Evolutionary conservation across 2,329 filamentous ascomycete species (phyloP), one percentile per base, ranked within the genome.

Genomic region (Ophiognomonia clavigignenti-juglandacearum): DNA sequence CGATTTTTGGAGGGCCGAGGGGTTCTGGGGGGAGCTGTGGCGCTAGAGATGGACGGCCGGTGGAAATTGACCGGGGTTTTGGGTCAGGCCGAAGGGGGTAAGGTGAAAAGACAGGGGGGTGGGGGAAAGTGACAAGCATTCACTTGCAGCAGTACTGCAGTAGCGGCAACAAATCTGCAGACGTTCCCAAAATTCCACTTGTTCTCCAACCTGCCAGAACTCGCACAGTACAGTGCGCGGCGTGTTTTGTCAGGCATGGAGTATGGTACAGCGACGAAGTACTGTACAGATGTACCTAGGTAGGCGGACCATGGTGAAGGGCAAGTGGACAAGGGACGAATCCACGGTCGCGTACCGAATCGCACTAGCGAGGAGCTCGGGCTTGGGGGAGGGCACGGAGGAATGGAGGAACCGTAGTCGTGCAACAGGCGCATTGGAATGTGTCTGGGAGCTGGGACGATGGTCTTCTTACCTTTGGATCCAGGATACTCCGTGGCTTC

Each of bases 31-130:
- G 38, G 45, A 34, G 45, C 11, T 31, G 50, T 39, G 11, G 34
- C 14, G 38, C 22, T 26, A n/a, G 39, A 27, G 19, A 13, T 11
- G 22, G 36, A 24, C 23, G 19, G 16, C 7, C 23, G 13, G 19
- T 22, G 36, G 29, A 31, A 13, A 31, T 50, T 50, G 45, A 31
- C 32, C 47, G 39, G 44, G 39, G 41, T 45, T 42, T 48, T 50
- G 53, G 43, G 51, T 56, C 52, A 42, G 43, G 49, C 59, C 57
- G 52, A 59, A 55, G n/a, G 55, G 54, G 55, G 59, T 61, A 51
- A 62, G 60, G 55, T 53, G 54, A 53, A 45, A 43, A 56, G 51
- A 48, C 45, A 53, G 51, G 51, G 47, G 41, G 31, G 29, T 27
- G 43, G 47, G 29, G 35, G 40, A 41, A n/a, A 22, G 29, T 20